phyloP scores from a whole-genome alignment of 208 protist species.

The Trichomonas tenax region DNA sequence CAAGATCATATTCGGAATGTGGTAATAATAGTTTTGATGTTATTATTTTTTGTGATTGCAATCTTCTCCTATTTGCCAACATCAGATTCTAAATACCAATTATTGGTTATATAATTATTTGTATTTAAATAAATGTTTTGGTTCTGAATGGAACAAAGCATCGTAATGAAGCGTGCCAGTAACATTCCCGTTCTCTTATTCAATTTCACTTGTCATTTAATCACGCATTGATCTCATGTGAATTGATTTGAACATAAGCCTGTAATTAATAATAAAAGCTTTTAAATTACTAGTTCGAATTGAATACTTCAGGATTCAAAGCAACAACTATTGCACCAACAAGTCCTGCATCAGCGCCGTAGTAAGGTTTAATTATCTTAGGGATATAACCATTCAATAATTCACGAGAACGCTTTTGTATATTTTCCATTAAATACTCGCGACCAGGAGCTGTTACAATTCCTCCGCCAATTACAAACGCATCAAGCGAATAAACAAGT shows the following conservation, averaged over 20 bases:
- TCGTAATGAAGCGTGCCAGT: too few relatives aligned
- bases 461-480: conserved; percentile 25
- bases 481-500: neutral
- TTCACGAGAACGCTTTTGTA: neutral
- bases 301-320: neutral
- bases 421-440: neutral
- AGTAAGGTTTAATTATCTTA: neutral
- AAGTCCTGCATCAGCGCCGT: neutral
- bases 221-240: too few relatives aligned
- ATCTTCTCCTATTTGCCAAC: neutral
- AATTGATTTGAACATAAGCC: too few relatives aligned
- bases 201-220: too few relatives aligned
- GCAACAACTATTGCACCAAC: neutral
- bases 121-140: too few relatives aligned
- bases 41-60: neutral
- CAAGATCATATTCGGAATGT: neutral
- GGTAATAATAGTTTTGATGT: neutral
- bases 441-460: neutral
- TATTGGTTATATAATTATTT: too few relatives aligned
- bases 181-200: too few relatives aligned
- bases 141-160: too few relatives aligned
- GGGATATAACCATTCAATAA: neutral
- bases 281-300: too few relatives aligned
- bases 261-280: too few relatives aligned
- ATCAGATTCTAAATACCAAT: neutral